Conservation (phyloP, 305 asterid species). For the Fraxinus platypoda region DNA sequence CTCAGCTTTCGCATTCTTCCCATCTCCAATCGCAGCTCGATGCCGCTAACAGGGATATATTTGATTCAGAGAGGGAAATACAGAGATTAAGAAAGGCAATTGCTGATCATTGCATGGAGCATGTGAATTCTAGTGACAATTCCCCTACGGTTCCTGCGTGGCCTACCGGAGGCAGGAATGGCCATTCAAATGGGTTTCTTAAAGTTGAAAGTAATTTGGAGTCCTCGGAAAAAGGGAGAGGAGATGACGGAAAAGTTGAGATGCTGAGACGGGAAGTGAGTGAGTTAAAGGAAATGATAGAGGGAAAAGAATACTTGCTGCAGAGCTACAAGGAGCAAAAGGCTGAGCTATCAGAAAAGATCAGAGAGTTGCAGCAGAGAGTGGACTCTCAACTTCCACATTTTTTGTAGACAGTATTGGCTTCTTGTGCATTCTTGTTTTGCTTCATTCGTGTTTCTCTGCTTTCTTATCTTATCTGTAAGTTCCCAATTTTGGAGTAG, state of each 20-base stretch:
- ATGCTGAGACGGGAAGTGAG: conserved; percentile 67
- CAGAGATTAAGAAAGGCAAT: conserved; percentile 82
- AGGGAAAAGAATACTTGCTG: conserved; percentile 82
- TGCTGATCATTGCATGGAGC: conserved; percentile 78
- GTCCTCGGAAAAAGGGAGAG: conserved; percentile 42
- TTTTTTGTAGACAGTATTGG: conserved; percentile 55
- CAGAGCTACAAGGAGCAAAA: conserved; percentile 90
- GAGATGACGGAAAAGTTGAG: conserved; percentile 60
- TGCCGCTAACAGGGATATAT: conserved; percentile 68
- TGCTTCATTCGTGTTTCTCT: conserved; percentile 27
- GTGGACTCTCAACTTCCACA: conserved; percentile 84
- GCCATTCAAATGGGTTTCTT: conserved; percentile 53
- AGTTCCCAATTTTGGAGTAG: conserved; percentile 33
- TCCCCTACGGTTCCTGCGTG: conserved; percentile 53
- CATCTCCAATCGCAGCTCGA: conserved; percentile 78
- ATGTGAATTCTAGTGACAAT: conserved; percentile 43
- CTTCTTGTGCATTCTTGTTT: conserved; percentile 40
- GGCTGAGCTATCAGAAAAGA: conserved; percentile 70
- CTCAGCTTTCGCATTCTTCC: conserved; percentile 63
- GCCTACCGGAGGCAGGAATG: conserved; percentile 54
- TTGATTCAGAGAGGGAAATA: conserved; percentile 84
- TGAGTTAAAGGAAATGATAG: conserved; percentile 77
- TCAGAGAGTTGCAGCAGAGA: conserved; percentile 80
- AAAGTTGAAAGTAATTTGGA: conserved; percentile 45
- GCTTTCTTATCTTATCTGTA: conserved; percentile 19